Conservation (phyloP, 225 moss, liverwort and hornwort species). For the Polytrichum formosum region DNA sequence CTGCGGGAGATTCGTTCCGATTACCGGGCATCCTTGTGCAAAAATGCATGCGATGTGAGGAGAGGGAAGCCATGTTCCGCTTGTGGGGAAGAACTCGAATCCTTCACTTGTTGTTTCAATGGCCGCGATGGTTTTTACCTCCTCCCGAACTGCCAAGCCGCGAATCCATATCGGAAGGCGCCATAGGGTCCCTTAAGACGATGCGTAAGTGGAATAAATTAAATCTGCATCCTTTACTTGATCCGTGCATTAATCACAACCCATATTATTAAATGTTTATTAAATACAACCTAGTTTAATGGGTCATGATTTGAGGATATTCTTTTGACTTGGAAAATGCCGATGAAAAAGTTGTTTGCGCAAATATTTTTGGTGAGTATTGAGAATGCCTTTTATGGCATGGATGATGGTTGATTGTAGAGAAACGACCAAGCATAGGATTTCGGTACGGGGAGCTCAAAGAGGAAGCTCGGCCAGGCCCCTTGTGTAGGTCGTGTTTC, state of each 20-base stretch:
- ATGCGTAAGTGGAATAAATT: too few relatives aligned
- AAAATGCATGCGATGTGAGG: slow-evolving; percentile 37
- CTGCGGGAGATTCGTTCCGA: neutral
- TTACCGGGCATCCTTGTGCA: neutral
- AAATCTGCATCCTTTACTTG: too few relatives aligned
- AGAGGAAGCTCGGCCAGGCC: slow-evolving; percentile 34
- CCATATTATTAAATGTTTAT: too few relatives aligned
- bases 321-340: too few relatives aligned
- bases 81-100: neutral
- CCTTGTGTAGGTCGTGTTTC: slow-evolving; percentile 42
- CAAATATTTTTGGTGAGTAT: too few relatives aligned
- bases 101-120: neutral
- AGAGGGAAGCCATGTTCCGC: slow-evolving; percentile 1
- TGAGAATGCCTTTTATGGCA: too few relatives aligned
- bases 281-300: too few relatives aligned
- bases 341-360: too few relatives aligned
- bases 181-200: too few relatives aligned
- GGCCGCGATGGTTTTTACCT: slow-evolving; percentile 18
- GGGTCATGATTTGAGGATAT: too few relatives aligned
- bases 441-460: slow-evolving; percentile 25
- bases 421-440: neutral
- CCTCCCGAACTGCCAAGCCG: slow-evolving; percentile 6
- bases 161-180: too few relatives aligned
- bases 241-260: too few relatives aligned
- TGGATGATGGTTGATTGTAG: neutral